Percentiles rank a stretch among this genome's conserved stretches.
Evolutionary conservation across 352 stramenopile species (phyloP).

Genomic region (Phytophthora agathidicida): DNA sequence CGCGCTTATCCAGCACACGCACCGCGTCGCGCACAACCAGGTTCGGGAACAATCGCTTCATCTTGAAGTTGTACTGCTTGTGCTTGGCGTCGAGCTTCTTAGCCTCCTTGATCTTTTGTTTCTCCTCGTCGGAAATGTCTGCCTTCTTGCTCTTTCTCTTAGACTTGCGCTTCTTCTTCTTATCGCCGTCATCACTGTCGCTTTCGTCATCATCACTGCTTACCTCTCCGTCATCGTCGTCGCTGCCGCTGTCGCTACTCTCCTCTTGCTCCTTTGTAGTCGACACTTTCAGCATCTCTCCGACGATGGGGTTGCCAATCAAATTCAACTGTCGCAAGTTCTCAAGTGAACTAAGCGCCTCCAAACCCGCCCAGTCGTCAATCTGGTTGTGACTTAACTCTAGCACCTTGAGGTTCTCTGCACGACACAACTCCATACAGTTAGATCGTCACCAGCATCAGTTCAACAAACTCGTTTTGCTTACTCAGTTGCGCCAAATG

Average conservation of each 20-base stretch:
- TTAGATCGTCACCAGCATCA: background rate
- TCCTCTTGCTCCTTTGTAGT: constrained; percentile 23
- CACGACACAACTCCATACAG: constrained; percentile 6
- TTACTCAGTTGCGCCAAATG: constrained; percentile 73
- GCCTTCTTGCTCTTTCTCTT: constrained; percentile 34
- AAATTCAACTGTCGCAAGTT: constrained; percentile 84
- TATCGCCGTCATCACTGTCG: constrained; percentile 23
- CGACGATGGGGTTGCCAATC: constrained; percentile 80
- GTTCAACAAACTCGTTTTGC: constrained; percentile 8
- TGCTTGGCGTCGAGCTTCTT: constrained; percentile 80
- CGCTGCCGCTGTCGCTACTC: constrained; percentile 17
- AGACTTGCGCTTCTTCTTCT: constrained; percentile 23
- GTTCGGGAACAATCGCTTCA: constrained; percentile 84
- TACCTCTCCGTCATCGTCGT: constrained; percentile 21
- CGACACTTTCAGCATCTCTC: constrained; percentile 44
- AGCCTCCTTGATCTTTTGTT: constrained; percentile 58
- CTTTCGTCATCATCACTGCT: constrained; percentile 26
- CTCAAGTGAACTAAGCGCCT: constrained; percentile 59
- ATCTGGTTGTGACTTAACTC: constrained; percentile 86
- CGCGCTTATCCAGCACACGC: constrained; percentile 82
- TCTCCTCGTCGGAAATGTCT: constrained; percentile 53
- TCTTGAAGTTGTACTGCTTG: constrained; percentile 91
- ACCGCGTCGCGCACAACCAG: constrained; percentile 81
- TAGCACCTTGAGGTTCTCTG: constrained; percentile 82
- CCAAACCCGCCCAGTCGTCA: constrained; percentile 79